phyloP scores from a whole-genome alignment of 257 asterid species.

The Rauvolfia tetraphylla region DNA sequence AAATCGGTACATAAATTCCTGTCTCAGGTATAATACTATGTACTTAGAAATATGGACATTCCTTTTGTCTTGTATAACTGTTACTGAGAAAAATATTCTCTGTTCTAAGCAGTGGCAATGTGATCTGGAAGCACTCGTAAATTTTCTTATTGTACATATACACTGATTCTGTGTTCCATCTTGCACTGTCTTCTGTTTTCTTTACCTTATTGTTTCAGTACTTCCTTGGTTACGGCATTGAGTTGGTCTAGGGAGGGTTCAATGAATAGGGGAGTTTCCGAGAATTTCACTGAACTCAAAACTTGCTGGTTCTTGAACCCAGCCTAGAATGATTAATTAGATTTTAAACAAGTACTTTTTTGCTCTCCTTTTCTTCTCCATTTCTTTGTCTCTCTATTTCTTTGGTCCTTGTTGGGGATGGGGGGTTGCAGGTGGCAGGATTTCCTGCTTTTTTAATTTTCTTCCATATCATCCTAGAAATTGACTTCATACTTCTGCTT shows the following conservation, averaged over 20 bases:
- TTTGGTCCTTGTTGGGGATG: background rate
- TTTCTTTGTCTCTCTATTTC: background rate
- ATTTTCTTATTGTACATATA: background rate
- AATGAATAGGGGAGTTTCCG: background rate
- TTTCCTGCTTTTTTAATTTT: background rate
- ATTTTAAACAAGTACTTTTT: background rate
- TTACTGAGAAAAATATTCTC: background rate
- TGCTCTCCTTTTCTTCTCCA: background rate
- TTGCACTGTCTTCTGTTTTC: background rate
- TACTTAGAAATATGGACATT: constrained; percentile 2
- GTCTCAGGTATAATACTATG: constrained; percentile 62
- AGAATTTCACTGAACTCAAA: background rate
- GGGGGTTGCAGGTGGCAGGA: background rate
- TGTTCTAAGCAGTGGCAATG: background rate
- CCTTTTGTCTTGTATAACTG: background rate
- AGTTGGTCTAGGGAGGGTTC: background rate
- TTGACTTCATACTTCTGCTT: constrained; percentile 7
- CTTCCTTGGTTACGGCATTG: background rate
- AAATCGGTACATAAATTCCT: constrained; percentile 79
- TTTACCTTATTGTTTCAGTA: background rate
- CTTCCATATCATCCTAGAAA: background rate
- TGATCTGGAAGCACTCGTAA: background rate
- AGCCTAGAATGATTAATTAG: background rate
- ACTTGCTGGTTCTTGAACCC: background rate
- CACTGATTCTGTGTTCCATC: background rate